These are phyloP conservation scores for Blastocladiella emersonii DNA, from an alignment of 371 early-diverging fungal species.

Conservation along the genomic window DNA sequence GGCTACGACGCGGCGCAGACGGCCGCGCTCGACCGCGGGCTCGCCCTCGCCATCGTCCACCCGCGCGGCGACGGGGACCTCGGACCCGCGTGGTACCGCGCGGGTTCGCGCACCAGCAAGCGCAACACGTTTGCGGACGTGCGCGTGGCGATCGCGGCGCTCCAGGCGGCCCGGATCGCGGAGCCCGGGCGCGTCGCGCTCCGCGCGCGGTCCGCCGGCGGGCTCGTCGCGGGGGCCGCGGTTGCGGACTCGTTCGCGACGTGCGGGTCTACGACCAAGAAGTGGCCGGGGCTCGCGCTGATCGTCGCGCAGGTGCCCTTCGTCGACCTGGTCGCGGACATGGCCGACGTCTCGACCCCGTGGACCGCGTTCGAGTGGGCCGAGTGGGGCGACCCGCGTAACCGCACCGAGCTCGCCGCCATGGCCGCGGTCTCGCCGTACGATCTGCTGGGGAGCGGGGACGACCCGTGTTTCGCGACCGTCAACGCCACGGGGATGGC, in stretches of 20 bases:
- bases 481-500: not conserved
- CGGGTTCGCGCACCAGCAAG: constrained; percentile 27
- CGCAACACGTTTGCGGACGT: constrained; percentile 32
- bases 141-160: constrained; percentile 19
- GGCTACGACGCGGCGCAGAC: constrained; percentile 13
- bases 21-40: constrained; percentile 27
- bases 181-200: constrained; percentile 18
- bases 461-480: not conserved
- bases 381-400: constrained; percentile 37
- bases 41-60: constrained; percentile 24
- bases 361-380: constrained; percentile 42
- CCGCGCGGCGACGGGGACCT: constrained; percentile 40
- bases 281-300: constrained; percentile 12
- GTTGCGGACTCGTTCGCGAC: constrained; percentile 1
- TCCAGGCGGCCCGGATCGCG: constrained; percentile 15
- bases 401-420: constrained; percentile 22
- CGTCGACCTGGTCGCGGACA: constrained; percentile 31
- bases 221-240: constrained; percentile 26
- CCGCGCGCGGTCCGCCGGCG: constrained; percentile 37
- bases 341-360: constrained; percentile 30
- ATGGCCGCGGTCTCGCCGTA: constrained; percentile 38
- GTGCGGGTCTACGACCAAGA: constrained; percentile 2
- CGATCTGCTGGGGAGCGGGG: constrained; percentile 18
- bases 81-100: constrained; percentile 29
- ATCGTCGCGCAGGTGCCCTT: constrained; percentile 40